These are phyloP conservation scores for Aaosphaeria pasadenensis DNA, from an alignment of 2,329 filamentous ascomycete genomes.

Conservation along the genomic window DNA sequence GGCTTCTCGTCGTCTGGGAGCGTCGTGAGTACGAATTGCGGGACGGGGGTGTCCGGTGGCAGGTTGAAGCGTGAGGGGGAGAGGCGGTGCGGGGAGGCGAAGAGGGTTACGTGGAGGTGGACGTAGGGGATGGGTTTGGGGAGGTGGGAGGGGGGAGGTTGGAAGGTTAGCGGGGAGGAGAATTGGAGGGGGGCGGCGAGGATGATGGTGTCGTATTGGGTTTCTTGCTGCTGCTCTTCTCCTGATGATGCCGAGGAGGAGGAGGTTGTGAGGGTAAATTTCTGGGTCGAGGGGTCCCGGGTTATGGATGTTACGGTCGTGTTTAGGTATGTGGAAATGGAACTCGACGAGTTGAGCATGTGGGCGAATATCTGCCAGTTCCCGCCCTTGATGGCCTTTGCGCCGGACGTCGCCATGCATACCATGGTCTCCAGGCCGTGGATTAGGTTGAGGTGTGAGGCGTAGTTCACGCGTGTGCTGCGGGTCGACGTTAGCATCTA, in stretches of 20 bases:
- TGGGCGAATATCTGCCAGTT: constrained; percentile 93
- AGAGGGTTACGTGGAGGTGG: constrained; percentile 82
- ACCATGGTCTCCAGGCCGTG: constrained; percentile 91
- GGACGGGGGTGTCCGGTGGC: constrained; percentile 55
- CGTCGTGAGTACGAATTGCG: constrained; percentile 79
- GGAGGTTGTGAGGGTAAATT: constrained; percentile 44
- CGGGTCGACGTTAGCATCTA: constrained; percentile 3
- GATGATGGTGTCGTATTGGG: constrained; percentile 72
- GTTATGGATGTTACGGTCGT: constrained; percentile 64
- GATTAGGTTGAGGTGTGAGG: constrained; percentile 79
- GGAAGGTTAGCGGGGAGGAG: constrained; percentile 59
- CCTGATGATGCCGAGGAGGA: not conserved
- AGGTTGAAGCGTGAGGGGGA: constrained; percentile 71
- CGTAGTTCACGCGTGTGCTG: constrained; percentile 91
- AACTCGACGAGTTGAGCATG: constrained; percentile 69
- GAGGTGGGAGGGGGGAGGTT: constrained; percentile 40
- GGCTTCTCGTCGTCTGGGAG: constrained; percentile 50
- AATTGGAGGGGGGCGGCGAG: constrained; percentile 83
- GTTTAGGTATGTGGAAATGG: constrained; percentile 58
- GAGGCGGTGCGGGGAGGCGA: constrained; percentile 74
- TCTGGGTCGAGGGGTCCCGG: constrained; percentile 28
- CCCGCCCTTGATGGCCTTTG: constrained; percentile 74
- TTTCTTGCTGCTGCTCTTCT: constrained; percentile 9
- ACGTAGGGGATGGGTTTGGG: constrained; percentile 86
- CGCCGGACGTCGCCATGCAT: constrained; percentile 84